Evolutionary conservation across 305 asterid genomes (phyloP).

Genomic region (Fraxinus baroniana): DNA sequence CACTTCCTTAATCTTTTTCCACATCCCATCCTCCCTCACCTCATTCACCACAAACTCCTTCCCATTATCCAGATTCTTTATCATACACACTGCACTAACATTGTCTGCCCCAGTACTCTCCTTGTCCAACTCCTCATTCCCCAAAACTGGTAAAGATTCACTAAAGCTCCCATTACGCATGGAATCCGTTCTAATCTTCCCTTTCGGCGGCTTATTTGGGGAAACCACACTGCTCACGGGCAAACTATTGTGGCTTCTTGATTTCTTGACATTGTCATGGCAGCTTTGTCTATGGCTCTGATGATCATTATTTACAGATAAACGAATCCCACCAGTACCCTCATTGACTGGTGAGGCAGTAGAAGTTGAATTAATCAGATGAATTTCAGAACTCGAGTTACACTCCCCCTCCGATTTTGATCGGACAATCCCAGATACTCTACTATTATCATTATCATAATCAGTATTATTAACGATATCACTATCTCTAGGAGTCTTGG

Average conservation of each 20-base stretch:
- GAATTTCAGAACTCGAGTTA: constrained; percentile 31
- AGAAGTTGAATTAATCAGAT: constrained; percentile 24
- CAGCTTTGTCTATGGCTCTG: constrained; percentile 24
- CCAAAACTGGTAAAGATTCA: constrained; percentile 24
- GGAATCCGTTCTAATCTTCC: constrained; percentile 45
- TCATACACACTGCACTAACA: constrained; percentile 59
- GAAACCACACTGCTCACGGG: constrained; percentile 36
- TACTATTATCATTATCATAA: constrained; percentile 17
- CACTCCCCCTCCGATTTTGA: constrained; percentile 63
- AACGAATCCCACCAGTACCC: constrained; percentile 25
- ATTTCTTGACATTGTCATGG: constrained; percentile 34
- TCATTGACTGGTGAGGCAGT: constrained; percentile 20
- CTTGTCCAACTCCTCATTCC: constrained; percentile 38
- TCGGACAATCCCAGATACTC: constrained; percentile 41
- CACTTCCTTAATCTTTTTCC: constrained; percentile 89
- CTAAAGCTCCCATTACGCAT: constrained; percentile 35
- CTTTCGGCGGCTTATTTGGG: constrained; percentile 72
- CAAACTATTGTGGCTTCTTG: constrained; percentile 46
- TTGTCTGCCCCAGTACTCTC: constrained; percentile 30
- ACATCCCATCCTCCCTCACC: constrained; percentile 86
- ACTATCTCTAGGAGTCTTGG: constrained; percentile 7
- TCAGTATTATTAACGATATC: neutral
- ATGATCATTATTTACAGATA: constrained; percentile 42
- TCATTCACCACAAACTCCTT: constrained; percentile 96
- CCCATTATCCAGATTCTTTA: constrained; percentile 92